phyloP scores from a whole-genome alignment of 108 stramenopile species.

The Poteriospumella lacustris region DNA sequence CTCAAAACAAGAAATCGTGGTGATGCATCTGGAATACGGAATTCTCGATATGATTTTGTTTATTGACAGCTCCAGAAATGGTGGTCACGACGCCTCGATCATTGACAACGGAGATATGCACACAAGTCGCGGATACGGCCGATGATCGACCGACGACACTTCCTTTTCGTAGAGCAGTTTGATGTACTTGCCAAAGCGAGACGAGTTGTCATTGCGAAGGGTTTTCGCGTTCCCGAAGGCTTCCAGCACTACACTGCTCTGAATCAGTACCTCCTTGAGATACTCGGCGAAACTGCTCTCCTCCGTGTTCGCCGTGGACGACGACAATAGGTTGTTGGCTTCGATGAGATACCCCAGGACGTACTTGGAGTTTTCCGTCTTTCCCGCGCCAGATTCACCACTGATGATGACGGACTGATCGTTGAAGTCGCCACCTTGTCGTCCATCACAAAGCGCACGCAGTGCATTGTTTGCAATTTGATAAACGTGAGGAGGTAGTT shows the following conservation, averaged over 20 bases:
- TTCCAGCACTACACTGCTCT: constrained; percentile 54
- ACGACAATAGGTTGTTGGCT: neutral
- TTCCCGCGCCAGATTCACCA: constrained; percentile 64
- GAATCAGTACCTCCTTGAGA: constrained; percentile 40
- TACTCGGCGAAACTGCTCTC: neutral
- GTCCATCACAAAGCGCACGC: constrained; percentile 50
- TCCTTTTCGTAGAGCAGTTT: constrained; percentile 41
- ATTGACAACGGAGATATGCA: no score
- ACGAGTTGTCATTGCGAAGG: constrained; percentile 60
- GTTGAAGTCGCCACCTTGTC: constrained; percentile 12
- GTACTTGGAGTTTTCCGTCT: constrained; percentile 56
- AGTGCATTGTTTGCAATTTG: constrained; percentile 64
- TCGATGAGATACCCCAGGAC: constrained; percentile 76
- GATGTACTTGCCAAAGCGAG: constrained; percentile 65
- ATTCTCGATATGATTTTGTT: no score
- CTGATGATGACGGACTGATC: constrained; percentile 61
- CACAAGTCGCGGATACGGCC: no score
- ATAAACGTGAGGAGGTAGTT: constrained; percentile 66
- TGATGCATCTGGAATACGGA: neutral
- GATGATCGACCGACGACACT: no score
- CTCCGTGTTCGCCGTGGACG: neutral
- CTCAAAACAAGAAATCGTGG: neutral
- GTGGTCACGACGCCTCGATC: no score
- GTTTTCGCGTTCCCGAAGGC: constrained; percentile 65
- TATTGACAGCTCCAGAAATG: no score